Evolutionary conservation across 2,329 filamentous ascomycete genomes (phyloP).

Genomic region (Fusarium miscanthi): DNA sequence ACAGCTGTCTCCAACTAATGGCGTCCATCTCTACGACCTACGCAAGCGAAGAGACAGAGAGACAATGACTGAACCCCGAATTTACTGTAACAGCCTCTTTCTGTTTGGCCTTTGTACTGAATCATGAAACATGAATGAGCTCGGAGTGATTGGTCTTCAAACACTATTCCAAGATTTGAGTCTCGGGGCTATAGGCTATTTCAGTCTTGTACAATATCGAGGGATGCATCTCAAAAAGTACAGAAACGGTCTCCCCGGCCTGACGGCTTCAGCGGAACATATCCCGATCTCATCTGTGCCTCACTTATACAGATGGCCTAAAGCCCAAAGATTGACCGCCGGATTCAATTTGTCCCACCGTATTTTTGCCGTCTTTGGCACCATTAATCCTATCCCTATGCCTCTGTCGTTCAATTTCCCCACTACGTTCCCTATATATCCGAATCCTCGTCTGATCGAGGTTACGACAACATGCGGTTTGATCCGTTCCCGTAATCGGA

Average conservation of each 20-base stretch:
- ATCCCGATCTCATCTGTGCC: not conserved
- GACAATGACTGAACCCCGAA: not conserved
- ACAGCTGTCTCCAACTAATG: not conserved
- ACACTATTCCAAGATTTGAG: not conserved
- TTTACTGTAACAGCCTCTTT: not conserved
- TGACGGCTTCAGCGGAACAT: not conserved
- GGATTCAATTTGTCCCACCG: not conserved
- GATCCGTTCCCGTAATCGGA: constrained; percentile 34
- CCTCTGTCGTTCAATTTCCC: constrained; percentile 10
- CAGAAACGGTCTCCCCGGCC: not conserved
- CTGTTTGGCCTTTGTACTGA: not conserved
- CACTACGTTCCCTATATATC: constrained; percentile 26
- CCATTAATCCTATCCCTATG: not conserved
- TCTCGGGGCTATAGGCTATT: too few species aligned
- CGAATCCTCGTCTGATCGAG: constrained; percentile 31
- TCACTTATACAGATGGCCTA: not conserved
- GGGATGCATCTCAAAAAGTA: not conserved
- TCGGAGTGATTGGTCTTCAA: not conserved
- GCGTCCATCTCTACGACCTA: not conserved
- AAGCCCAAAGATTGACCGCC: constrained; percentile 11
- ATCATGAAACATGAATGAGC: not conserved
- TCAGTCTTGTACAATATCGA: not conserved
- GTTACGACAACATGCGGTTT: constrained; percentile 28
- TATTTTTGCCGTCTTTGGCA: constrained; percentile 3
- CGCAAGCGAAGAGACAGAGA: not conserved